Base-by-base conservation (phyloP, 23 red algal species). In the Gracilaria gracilis region DNA sequence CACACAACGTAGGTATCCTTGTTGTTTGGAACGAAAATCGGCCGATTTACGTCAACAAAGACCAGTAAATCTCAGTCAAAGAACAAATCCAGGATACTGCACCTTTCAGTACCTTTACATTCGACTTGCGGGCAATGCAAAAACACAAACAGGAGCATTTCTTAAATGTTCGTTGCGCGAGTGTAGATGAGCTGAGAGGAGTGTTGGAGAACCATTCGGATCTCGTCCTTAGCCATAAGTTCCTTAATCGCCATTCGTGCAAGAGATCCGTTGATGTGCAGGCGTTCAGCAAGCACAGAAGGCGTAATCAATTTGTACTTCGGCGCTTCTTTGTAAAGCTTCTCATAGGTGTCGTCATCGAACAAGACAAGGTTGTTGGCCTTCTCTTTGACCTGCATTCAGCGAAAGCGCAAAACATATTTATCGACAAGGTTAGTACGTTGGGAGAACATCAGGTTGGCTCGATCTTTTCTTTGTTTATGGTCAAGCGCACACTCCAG, bases 301-400 rank as follows among this genome's bases (percentile, higher is more conserved):
- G 97, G 94, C 15, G 97, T 99, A 59, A 99, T 96, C 70, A 99
- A 66, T 80, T 99, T 99, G 75, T 96, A 99, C 91, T 99, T 99
- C 16, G 97, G 90, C 31, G 88, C 93, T 59, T 99, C 97, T 80
- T 96, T 96, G 54, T 94, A 89, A 34, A 99, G 89, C 79, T 95
- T 95, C 55, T 99, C 94, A 76, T 99, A 95, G 64, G 93, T 99
- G 15, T 99, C 97, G 48, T 95, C 67, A 75, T 99, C 97, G 40
- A 99, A 96, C 23, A 99, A 78, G 8, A 99, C 97, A 21, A 95
- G 86, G 85, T 99, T 95, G 75, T 94, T 88, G 27, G 93, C 85
- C 85, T 99, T 99, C 86, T 99, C 97, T 86, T 99, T 99, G 53
- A 95, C 87, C 87, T 90, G 61, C 37, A 20, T 7, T 0, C 8